Percentiles rank a stretch among this genome's conserved stretches.
phyloP scores from a whole-genome alignment of 768 basidiomycete species.

The Kwoniella europaea region DNA sequence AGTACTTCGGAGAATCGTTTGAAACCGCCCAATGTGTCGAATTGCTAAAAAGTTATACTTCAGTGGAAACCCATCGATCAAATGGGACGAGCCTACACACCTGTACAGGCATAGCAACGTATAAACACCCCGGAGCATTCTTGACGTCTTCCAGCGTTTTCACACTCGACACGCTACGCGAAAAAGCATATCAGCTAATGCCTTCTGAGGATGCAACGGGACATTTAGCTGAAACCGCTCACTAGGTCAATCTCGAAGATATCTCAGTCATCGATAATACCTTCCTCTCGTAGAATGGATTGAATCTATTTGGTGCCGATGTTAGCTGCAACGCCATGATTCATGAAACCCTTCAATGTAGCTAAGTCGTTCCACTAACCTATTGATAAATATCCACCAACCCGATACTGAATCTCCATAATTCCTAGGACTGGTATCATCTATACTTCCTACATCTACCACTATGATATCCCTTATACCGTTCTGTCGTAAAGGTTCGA shows the following conservation, averaged over 20 bases:
- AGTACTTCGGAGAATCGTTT: conserved; percentile 86
- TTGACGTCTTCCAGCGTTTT: conserved; percentile 96
- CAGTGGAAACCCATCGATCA: neutral
- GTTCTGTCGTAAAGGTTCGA: conserved; percentile 87
- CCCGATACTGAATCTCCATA: conserved; percentile 96
- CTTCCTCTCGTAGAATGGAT: conserved; percentile 55
- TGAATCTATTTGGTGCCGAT: conserved; percentile 38
- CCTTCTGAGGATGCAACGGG: no score
- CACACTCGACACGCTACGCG: conserved; percentile 84
- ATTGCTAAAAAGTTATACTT: conserved; percentile 61
- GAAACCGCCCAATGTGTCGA: conserved; percentile 83
- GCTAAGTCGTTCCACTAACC: conserved; percentile 61
- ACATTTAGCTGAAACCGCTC: conserved; percentile 56
- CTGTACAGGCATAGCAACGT: conserved; percentile 94
- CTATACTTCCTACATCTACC: conserved; percentile 88
- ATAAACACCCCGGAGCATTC: conserved; percentile 80
- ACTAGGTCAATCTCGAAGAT: conserved; percentile 85
- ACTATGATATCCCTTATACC: conserved; percentile 91
- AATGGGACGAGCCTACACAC: conserved; percentile 59
- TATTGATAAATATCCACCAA: conserved; percentile 91
- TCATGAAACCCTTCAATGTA: no score
- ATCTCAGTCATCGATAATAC: conserved; percentile 58
- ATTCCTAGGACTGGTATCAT: conserved; percentile 91
- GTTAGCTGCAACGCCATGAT: no score
- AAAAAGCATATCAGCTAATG: neutral